Percentiles rank a stretch among this genome's conserved stretches.
Conservation (phyloP, 176 grass and related monocot species). For the Bromus sterilis region DNA sequence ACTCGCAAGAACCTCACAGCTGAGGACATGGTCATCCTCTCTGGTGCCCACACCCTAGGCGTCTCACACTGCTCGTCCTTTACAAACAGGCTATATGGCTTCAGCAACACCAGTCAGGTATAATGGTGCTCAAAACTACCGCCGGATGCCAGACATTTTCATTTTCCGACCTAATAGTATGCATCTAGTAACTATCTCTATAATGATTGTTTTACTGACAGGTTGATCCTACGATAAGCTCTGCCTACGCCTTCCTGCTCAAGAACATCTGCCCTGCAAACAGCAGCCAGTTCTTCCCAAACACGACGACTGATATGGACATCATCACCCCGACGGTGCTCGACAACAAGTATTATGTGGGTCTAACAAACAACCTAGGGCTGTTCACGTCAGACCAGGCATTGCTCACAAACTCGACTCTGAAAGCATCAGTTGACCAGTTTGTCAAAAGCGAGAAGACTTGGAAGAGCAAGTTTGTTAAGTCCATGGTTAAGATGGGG, state of each 20-base stretch:
- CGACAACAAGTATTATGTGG: conserved; percentile 73
- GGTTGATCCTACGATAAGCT: conserved; percentile 50
- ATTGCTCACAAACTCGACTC: conserved; percentile 47
- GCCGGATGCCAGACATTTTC: background rate
- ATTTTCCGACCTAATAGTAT: background rate
- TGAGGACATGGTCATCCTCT: conserved; percentile 66
- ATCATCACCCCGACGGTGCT: conserved; percentile 49
- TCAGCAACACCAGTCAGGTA: conserved; percentile 36
- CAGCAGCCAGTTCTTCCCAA: conserved; percentile 45
- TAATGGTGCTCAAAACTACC: background rate
- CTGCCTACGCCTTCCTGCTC: conserved; percentile 55
- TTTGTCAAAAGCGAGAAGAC: conserved; percentile 45
- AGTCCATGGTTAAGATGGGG: conserved; percentile 75
- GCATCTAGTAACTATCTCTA: background rate
- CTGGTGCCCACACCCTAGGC: conserved; percentile 57
- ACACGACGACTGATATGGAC: conserved; percentile 42
- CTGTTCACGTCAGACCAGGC: conserved; percentile 62
- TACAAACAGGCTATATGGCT: conserved; percentile 36
- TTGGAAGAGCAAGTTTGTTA: conserved; percentile 57
- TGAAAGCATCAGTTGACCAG: conserved; percentile 35
- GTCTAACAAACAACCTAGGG: conserved; percentile 40
- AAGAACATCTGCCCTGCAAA: conserved; percentile 41
- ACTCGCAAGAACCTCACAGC: conserved; percentile 36
- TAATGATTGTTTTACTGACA: background rate
- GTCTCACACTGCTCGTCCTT: conserved; percentile 54